Evolutionary conservation across 108 stramenopile species (phyloP), one percentile per base, ranked within the genome.

Genomic region (Poteriospumella lacustris): DNA sequence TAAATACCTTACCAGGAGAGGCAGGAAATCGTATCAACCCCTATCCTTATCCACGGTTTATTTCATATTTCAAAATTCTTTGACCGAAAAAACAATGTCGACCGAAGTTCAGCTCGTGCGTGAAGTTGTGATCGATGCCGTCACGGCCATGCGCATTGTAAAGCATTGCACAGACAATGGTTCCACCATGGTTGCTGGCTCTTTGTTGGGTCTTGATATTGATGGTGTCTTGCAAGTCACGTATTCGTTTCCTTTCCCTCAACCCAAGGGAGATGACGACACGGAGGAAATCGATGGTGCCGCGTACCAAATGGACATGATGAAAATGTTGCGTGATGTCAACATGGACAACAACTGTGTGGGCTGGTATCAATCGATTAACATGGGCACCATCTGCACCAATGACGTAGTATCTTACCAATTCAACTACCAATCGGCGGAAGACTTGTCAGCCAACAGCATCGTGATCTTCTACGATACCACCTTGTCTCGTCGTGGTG

Each of bases 321-420:
- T 97, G 95, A 92, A 93, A 81, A 96, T 97, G 96, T 87, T 97
- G 5, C 5, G 39, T 28, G 75, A 83, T 64, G 94, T 97, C 76
- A 97, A 97, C 79, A 92, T 97, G 41, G 97, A 99, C 81, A 94
- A 93, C 84, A 99, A 96, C 86, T 92, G 92, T 78, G 96, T 97
- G 58, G 97, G 97, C n/a, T 99, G 95, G 95, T 99, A 99, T 87
- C 94, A 95, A 76, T 91, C 91, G 79, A 95, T 93, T 88, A 94
- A 93, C 79, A 85, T 96, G n/a, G 96, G 96, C 19, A 86, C 94
- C 5, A 92, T 92, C 84, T 96, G 94, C 68, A 94, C 93, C 1
- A 75, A 86, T 34, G 76, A 83, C 42, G 83, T 96, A 29, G 80
- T 98, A 68, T 92, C 93, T 78, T 94, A 92, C 79, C 96, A 97